Percentiles rank a stretch among this genome's conserved stretches.
These are phyloP conservation scores for Citrus hindsii DNA, from an alignment of 345 rosid genomes.

Conservation along the genomic window DNA sequence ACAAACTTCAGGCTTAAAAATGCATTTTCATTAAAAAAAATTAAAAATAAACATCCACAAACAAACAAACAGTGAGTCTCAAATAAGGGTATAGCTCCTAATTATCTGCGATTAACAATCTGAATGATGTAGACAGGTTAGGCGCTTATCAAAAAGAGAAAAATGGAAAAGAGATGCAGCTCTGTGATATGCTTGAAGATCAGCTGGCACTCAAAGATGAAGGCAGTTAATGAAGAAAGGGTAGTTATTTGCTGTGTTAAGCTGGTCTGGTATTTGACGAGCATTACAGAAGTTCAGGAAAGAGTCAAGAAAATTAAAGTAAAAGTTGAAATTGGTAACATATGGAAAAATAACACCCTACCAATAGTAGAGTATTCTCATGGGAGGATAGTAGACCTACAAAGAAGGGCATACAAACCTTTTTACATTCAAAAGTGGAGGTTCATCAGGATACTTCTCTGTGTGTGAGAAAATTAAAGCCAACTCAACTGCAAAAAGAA, in stretches of 20 bases:
- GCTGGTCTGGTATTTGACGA: neutral
- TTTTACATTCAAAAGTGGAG: slow-evolving; percentile 73
- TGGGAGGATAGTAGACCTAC: neutral
- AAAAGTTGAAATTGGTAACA: neutral
- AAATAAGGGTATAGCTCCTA: neutral
- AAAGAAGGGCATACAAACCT: slow-evolving; percentile 42
- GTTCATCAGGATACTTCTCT: slow-evolving; percentile 84
- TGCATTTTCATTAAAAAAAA: neutral
- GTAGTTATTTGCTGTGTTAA: neutral
- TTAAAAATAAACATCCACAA: too few relatives aligned
- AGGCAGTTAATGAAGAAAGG: neutral
- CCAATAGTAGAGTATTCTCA: neutral
- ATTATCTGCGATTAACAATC: neutral
- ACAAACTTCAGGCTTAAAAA: slow-evolving; percentile 4
- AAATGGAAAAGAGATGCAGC: neutral
- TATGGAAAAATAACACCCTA: neutral
- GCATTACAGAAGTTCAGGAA: neutral
- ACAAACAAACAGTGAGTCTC: neutral
- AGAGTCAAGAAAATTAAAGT: neutral
- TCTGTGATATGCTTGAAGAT: neutral
- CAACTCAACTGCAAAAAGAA: slow-evolving; percentile 69
- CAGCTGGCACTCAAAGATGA: neutral
- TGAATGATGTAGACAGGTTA: neutral
- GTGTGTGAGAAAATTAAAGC: slow-evolving; percentile 90
- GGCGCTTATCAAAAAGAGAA: neutral